Conservation (phyloP, 1,284 basidiomycete genomes). For the Cerrena zonata region DNA sequence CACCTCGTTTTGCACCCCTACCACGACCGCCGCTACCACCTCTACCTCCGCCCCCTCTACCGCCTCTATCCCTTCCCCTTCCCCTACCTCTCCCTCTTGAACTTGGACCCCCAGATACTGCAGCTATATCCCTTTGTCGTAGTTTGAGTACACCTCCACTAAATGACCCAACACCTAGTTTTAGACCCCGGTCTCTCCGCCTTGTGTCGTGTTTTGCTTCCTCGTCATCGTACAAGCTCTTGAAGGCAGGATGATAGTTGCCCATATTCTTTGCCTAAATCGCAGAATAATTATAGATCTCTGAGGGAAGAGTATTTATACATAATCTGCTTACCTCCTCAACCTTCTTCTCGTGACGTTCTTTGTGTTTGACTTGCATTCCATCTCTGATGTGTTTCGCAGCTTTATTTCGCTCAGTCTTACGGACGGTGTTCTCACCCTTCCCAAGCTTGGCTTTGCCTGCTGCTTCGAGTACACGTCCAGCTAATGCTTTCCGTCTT, state of each 20-base stretch:
- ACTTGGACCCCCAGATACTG: constrained; percentile 29
- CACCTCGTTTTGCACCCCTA: not conserved
- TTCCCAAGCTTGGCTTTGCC: constrained; percentile 64
- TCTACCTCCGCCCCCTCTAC: not conserved
- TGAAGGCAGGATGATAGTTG: constrained; percentile 73
- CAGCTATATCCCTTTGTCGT: constrained; percentile 51
- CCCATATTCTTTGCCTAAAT: constrained; percentile 69
- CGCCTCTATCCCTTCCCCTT: not conserved
- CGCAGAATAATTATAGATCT: constrained; percentile 11
- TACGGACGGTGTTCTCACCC: constrained; percentile 56
- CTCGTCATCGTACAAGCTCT: constrained; percentile 52
- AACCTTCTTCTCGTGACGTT: constrained; percentile 46
- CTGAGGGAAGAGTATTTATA: not conserved
- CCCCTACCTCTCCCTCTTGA: constrained; percentile 9
- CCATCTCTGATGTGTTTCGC: constrained; percentile 68
- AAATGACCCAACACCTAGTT: constrained; percentile 75
- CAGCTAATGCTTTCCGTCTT: constrained; percentile 63
- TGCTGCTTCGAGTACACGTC: constrained; percentile 65
- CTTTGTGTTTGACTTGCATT: constrained; percentile 52
- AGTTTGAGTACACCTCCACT: constrained; percentile 61
- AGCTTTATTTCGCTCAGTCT: constrained; percentile 59
- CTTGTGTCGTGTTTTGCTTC: constrained; percentile 29
- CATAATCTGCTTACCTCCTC: constrained; percentile 49
- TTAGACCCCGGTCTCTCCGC: constrained; percentile 58
- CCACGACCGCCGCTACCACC: not conserved